Conservation (phyloP, 202 grass and related monocot species). For the Cymbopogon flexuosus region DNA sequence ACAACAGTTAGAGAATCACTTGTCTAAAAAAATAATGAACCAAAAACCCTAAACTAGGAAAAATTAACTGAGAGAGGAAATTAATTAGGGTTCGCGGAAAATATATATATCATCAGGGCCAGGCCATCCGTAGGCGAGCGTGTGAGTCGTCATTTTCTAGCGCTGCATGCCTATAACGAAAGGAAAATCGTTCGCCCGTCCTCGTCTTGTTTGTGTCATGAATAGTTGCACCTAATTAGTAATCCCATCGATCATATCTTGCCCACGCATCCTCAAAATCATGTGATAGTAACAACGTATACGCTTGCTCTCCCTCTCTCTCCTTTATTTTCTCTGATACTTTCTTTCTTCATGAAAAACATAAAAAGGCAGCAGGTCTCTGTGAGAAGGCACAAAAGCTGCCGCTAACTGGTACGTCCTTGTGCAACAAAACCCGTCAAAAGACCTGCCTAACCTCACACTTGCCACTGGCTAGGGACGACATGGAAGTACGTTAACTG, state of each 20-base stretch:
- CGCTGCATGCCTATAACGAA: neutral
- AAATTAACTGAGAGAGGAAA: neutral
- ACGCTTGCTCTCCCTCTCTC: neutral
- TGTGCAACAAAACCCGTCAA: conserved; percentile 17
- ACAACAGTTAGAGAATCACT: too few species aligned
- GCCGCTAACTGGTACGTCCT: conserved; percentile 14
- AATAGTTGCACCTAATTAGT: conserved; percentile 40
- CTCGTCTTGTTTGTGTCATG: conserved; percentile 37
- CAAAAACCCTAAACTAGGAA: neutral
- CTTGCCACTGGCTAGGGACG: neutral
- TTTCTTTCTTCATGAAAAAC: conserved; percentile 2
- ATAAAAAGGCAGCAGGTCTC: neutral
- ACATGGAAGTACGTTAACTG: conserved; percentile 8
- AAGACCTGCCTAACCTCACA: neutral
- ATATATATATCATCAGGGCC: neutral
- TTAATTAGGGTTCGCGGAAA: conserved; percentile 5
- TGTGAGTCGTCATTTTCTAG: conserved; percentile 26
- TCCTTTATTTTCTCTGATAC: conserved; percentile 4
- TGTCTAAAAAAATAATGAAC: neutral
- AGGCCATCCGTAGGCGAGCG: conserved; percentile 30
- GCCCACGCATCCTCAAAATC: conserved; percentile 9
- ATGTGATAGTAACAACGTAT: conserved; percentile 3
- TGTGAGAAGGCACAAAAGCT: conserved; percentile 22
- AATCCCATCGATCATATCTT: neutral
- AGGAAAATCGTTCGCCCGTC: conserved; percentile 27